A percentile compares a stretch with the other conserved stretches of the same genome.
phyloP scores from a whole-genome alignment of 176 grass and related monocot species.

The Leersia perrieri region DNA sequence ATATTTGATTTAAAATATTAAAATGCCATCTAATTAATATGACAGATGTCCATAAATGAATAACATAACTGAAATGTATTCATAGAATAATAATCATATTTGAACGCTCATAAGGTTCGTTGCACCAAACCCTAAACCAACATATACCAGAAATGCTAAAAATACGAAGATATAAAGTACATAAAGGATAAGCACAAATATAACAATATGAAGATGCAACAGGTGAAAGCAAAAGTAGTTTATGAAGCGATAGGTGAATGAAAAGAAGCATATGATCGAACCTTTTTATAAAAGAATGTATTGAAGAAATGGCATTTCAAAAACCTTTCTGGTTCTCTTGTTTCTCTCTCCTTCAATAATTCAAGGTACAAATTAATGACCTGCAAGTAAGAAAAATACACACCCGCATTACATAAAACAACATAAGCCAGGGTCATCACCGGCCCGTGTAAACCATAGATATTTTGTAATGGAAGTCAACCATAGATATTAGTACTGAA shows the following conservation, averaged over 20 bases:
- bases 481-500: background rate
- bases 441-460: background rate
- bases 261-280: constrained; percentile 43
- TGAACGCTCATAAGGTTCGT: background rate
- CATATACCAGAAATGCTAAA: background rate
- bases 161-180: background rate
- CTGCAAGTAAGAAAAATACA: constrained; percentile 44
- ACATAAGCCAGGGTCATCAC: background rate
- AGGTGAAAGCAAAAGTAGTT: constrained; percentile 15
- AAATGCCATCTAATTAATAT: background rate
- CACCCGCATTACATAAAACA: constrained; percentile 17
- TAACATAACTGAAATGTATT: background rate
- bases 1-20: no score
- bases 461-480: background rate
- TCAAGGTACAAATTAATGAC: constrained; percentile 92
- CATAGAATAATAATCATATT: background rate
- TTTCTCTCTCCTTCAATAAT: constrained; percentile 77
- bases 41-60: constrained; percentile 18
- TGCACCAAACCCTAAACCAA: background rate
- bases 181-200: constrained; percentile 5
- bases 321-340: constrained; percentile 63
- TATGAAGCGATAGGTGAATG: background rate
- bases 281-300: constrained; percentile 97
- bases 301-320: constrained; percentile 95
- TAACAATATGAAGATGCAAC: background rate